A percentile compares a stretch with the other conserved stretches of the same genome.
Conservation (phyloP, 148 eudicot genomes). For the Spergularia bocconei region DNA sequence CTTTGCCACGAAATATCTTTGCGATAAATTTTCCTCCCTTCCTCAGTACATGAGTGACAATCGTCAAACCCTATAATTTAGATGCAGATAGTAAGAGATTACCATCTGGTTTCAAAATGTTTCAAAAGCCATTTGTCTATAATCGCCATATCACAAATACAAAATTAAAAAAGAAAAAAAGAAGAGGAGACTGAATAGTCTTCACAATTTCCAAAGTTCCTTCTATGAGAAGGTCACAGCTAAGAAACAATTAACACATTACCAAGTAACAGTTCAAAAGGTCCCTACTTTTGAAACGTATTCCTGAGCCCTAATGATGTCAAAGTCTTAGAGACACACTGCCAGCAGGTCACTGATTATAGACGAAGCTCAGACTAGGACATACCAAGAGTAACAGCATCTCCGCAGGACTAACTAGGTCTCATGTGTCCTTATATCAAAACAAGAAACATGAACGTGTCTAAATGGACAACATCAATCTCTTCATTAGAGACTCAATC, state of each 20-base stretch:
- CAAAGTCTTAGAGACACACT: too few species aligned
- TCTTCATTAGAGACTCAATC: background rate
- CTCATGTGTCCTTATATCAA: background rate
- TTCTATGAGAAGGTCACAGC: background rate
- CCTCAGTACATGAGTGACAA: constrained; percentile 90
- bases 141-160: too few species aligned
- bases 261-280: background rate
- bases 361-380: background rate
- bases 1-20: constrained; percentile 96
- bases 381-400: background rate
- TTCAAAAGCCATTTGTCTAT: too few species aligned
- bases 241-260: background rate
- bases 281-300: background rate
- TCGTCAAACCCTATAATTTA: constrained; percentile 76
- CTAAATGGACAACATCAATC: background rate
- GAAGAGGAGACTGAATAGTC: background rate
- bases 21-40: constrained; percentile 93
- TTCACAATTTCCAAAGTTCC: background rate
- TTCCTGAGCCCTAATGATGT: background rate
- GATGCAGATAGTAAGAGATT: background rate
- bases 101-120: background rate
- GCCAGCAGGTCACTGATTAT: background rate
- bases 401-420: background rate
- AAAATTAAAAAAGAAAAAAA: background rate
- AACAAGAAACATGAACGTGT: background rate